Percentiles rank a stretch among this genome's conserved stretches.
Conservation (phyloP, 768 basidiomycete genomes). For the Lentinula edodes region DNA sequence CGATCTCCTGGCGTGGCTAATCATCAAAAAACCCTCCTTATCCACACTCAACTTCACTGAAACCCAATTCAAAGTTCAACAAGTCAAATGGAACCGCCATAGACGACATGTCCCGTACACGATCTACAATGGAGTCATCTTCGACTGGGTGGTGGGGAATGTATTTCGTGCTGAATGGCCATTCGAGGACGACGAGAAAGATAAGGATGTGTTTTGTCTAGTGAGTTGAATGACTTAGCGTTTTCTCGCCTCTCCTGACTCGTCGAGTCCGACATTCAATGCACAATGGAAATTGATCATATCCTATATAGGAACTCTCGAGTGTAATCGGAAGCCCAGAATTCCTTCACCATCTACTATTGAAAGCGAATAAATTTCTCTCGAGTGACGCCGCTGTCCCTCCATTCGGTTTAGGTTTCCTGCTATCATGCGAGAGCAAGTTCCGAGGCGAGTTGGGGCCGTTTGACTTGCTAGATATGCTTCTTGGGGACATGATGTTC, state of each 20-base stretch:
- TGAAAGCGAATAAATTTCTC: neutral
- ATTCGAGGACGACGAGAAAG: neutral
- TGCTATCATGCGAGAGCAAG: neutral
- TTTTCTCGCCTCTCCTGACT: neutral
- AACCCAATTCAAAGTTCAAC: neutral
- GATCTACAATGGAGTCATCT: neutral
- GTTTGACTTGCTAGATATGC: neutral
- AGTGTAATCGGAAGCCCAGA: neutral
- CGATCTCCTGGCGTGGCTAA: neutral
- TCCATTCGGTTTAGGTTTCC: neutral
- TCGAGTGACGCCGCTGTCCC: neutral
- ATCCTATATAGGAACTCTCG: neutral
- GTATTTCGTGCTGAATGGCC: neutral
- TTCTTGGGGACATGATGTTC: neutral
- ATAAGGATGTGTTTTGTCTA: neutral
- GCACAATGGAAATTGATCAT: neutral
- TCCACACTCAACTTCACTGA: neutral
- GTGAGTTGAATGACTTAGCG: neutral
- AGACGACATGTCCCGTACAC: neutral
- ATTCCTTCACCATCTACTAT: neutral
- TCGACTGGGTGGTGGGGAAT: neutral
- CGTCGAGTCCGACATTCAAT: neutral
- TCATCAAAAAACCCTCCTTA: neutral
- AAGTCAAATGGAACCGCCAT: conserved; percentile 1
- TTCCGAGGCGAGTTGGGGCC: neutral